phyloP scores from a whole-genome alignment of 805 yeast genomes.

The Sporopachydermia lactativora region DNA sequence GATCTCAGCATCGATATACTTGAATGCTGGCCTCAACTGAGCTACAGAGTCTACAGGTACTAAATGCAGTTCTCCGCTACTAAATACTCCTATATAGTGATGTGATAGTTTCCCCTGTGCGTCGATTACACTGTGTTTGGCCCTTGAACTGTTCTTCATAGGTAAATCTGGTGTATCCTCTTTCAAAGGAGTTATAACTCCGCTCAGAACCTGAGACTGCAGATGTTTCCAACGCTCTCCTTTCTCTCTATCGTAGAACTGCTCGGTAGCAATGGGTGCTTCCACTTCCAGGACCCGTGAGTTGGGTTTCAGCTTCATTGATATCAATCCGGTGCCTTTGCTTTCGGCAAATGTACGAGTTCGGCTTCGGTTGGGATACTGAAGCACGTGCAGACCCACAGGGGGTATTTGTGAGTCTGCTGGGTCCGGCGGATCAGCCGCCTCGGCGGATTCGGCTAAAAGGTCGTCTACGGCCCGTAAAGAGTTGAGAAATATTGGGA shows the following conservation, averaged over 20 bases:
- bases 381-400: constrained; percentile 30
- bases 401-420: constrained; percentile 3
- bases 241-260: constrained; percentile 53
- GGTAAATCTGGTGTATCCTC: neutral
- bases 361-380: constrained; percentile 46
- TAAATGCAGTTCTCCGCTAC: constrained; percentile 41
- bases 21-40: constrained; percentile 73
- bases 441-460: constrained; percentile 1
- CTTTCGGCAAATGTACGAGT: constrained; percentile 24
- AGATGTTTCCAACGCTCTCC: constrained; percentile 53
- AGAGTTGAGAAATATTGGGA: constrained; percentile 37
- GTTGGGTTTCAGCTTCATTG: constrained; percentile 42
- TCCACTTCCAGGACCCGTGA: constrained; percentile 61
- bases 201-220: constrained; percentile 48
- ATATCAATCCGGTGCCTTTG: constrained; percentile 24
- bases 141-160: neutral
- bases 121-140: constrained; percentile 13
- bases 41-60: constrained; percentile 51
- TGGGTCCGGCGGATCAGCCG: neutral
- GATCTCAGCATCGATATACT: constrained; percentile 52
- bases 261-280: constrained; percentile 54
- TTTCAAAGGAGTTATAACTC: constrained; percentile 33
- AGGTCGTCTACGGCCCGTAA: constrained; percentile 2
- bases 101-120: constrained; percentile 3
- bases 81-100: constrained; percentile 25